Evolutionary conservation across 371 early-diverging fungal species (phyloP).

Genomic region (Mortierella sp.): DNA sequence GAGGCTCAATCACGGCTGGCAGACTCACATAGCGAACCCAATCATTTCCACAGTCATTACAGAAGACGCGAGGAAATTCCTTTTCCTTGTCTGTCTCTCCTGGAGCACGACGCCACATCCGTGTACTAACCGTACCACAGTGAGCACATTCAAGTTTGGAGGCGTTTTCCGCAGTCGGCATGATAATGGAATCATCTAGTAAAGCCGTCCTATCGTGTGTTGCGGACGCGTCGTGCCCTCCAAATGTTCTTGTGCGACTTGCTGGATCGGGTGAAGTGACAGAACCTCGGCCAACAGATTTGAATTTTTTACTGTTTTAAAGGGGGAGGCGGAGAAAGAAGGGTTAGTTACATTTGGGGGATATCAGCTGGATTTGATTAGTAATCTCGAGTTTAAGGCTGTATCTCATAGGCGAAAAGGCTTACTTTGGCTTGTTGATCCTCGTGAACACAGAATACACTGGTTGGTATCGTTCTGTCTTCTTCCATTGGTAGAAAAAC

Average conservation of each 20-base stretch:
- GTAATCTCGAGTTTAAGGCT: neutral
- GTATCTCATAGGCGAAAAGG: too few species aligned
- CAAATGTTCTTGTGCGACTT: slow-evolving; percentile 20
- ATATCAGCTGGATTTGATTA: neutral
- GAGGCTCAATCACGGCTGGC: slow-evolving; percentile 48
- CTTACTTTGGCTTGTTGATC: slow-evolving; percentile 73
- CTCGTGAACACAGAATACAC: slow-evolving; percentile 79
- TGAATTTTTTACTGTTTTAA: slow-evolving; percentile 60
- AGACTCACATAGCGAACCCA: slow-evolving; percentile 81
- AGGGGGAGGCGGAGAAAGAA: neutral
- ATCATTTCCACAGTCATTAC: slow-evolving; percentile 75
- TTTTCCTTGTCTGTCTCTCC: slow-evolving; percentile 63
- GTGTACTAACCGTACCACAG: slow-evolving; percentile 62
- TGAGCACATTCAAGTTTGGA: slow-evolving; percentile 63
- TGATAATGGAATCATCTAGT: slow-evolving; percentile 40
- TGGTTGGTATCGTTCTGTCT: slow-evolving; percentile 72
- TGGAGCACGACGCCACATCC: slow-evolving; percentile 63
- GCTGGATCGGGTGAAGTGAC: slow-evolving; percentile 31
- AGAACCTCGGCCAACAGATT: slow-evolving; percentile 46
- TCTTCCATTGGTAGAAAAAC: slow-evolving; percentile 81
- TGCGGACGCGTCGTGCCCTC: neutral
- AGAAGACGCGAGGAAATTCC: slow-evolving; percentile 66
- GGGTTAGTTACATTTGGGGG: neutral
- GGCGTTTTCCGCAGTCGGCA: slow-evolving; percentile 30
- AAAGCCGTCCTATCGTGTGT: slow-evolving; percentile 21